Evolutionary conservation across 768 basidiomycete genomes (phyloP).

Genomic region (Neoboletus brunneissimus): DNA sequence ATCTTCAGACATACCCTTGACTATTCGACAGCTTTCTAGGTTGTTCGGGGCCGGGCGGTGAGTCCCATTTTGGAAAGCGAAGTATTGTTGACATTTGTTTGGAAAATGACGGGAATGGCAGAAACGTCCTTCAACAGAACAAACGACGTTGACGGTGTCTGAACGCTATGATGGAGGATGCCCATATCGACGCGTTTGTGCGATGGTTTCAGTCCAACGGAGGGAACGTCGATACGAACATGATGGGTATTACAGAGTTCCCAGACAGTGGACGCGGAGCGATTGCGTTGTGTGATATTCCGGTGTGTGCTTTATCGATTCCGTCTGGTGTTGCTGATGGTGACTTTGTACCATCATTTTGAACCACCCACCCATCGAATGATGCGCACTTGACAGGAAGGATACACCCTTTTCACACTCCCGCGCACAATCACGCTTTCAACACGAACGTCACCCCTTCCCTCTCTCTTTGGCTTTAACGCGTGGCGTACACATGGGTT

Average conservation of each 20-base stretch:
- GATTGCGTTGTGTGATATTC: slow-evolving; percentile 69
- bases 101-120: neutral
- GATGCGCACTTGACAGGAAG: slow-evolving; percentile 48
- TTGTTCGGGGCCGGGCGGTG: neutral
- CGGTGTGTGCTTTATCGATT: slow-evolving; percentile 41
- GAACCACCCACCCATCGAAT: neutral
- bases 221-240: slow-evolving; percentile 46
- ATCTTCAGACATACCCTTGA: neutral
- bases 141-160: neutral
- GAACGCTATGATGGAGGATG: slow-evolving; percentile 5
- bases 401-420: slow-evolving; percentile 74
- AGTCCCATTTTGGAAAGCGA: slow-evolving; percentile 3
- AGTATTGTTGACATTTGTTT: slow-evolving; percentile 4
- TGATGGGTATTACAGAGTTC: slow-evolving; percentile 45
- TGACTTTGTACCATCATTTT: neutral
- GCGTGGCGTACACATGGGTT: slow-evolving; percentile 64
- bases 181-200: slow-evolving; percentile 37
- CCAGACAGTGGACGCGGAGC: slow-evolving; percentile 68
- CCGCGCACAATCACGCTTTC: slow-evolving; percentile 79
- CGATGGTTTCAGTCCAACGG: slow-evolving; percentile 57
- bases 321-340: neutral
- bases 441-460: slow-evolving; percentile 69
- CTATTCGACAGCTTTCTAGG: slow-evolving; percentile 8
- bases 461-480: slow-evolving; percentile 51
- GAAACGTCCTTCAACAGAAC: neutral